phyloP scores from a whole-genome alignment of 2,329 filamentous ascomycete species.

The Diaporthe sp. region DNA sequence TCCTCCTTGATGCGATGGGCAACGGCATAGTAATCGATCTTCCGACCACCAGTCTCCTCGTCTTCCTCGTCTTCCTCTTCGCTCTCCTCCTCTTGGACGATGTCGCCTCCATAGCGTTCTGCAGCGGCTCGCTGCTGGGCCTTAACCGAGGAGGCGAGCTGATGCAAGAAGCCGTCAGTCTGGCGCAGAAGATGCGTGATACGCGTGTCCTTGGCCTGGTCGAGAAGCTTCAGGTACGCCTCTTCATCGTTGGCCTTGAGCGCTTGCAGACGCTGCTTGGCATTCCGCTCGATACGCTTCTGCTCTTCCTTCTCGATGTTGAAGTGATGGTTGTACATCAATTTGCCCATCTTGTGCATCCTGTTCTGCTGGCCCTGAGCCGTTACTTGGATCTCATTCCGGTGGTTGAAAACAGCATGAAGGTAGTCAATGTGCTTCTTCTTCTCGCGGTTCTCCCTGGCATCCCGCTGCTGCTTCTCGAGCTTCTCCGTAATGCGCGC shows the following conservation, averaged over 20 bases:
- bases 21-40: slow-evolving; percentile 99
- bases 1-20: slow-evolving; percentile 96
- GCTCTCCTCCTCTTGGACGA: slow-evolving; percentile 54
- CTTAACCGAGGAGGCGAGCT: slow-evolving; percentile 94
- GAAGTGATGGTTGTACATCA: slow-evolving; percentile 91
- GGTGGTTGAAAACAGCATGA: slow-evolving; percentile 85
- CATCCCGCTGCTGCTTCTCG: slow-evolving; percentile 98
- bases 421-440: slow-evolving; percentile 96
- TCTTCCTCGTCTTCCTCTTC: slow-evolving; percentile 70
- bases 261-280: slow-evolving; percentile 98
- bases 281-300: slow-evolving; percentile 96
- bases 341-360: slow-evolving; percentile 85
- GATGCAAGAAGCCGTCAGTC: slow-evolving; percentile 96
- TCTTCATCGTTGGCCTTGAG: slow-evolving; percentile 99
- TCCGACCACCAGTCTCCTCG: slow-evolving; percentile 76
- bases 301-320: slow-evolving; percentile 99
- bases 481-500: slow-evolving; percentile 98
- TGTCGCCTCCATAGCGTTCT: slow-evolving; percentile 79
- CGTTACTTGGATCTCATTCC: slow-evolving; percentile 78
- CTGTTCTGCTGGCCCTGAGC: slow-evolving; percentile 77
- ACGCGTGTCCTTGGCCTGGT: slow-evolving; percentile 98
- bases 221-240: slow-evolving; percentile 96
- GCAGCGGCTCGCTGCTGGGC: slow-evolving; percentile 88
- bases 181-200: slow-evolving; percentile 97
- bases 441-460: slow-evolving; percentile 95